phyloP scores from a whole-genome alignment of 1,284 basidiomycete species.

The Rhodotorula sp. region DNA sequence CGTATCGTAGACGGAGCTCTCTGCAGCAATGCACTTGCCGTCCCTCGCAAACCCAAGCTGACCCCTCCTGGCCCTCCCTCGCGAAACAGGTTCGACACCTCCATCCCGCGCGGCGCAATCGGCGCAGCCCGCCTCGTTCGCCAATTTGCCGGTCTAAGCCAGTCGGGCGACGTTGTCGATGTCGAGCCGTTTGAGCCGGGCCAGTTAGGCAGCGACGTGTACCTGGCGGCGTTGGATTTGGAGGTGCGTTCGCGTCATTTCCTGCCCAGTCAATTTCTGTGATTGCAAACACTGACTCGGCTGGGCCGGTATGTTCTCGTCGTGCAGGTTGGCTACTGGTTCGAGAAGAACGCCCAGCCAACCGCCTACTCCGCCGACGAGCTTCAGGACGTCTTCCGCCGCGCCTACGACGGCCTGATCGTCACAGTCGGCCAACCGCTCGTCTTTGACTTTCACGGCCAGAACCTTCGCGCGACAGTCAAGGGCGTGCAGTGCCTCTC shows the following conservation, averaged over 20 bases:
- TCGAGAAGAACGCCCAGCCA: constrained; percentile 39
- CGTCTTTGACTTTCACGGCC: constrained; percentile 87
- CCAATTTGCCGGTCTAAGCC: constrained; percentile 70
- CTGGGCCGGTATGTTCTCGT: neutral
- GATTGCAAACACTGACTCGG: no score
- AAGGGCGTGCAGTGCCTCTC: constrained; percentile 68
- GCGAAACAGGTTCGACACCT: constrained; percentile 37
- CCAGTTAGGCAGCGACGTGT: constrained; percentile 25
- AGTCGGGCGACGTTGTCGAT: constrained; percentile 70
- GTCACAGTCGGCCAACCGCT: constrained; percentile 66
- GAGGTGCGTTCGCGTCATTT: constrained; percentile 24
- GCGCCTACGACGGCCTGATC: constrained; percentile 63
- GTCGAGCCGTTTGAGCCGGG: constrained; percentile 60
- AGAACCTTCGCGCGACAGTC: constrained; percentile 73
- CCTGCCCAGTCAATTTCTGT: no score
- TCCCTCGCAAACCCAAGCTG: no score
- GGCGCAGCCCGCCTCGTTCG: constrained; percentile 65
- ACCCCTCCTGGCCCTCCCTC: neutral
- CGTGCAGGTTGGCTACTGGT: constrained; percentile 39
- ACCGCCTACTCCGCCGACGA: constrained; percentile 73
- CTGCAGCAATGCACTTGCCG: no score
- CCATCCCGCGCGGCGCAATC: constrained; percentile 45
- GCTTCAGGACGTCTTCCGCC: constrained; percentile 69
- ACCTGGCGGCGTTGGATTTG: constrained; percentile 37
- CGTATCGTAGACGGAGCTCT: no score